Percentiles rank a stretch among this genome's conserved stretches.
Evolutionary conservation across 2,329 filamentous ascomycete species (phyloP).

Genomic region (Polychaeton citri): DNA sequence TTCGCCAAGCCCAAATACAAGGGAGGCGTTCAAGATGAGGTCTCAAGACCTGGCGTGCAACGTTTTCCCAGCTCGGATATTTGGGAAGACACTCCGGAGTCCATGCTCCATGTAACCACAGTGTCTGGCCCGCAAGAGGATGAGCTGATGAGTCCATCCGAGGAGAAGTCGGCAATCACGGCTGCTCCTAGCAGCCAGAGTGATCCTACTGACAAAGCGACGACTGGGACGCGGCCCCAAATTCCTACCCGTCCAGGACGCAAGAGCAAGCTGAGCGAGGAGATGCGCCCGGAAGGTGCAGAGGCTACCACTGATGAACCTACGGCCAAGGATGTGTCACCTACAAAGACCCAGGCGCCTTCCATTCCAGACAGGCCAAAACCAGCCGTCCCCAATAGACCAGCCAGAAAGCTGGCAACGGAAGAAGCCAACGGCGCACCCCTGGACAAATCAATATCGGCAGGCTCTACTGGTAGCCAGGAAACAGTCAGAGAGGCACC

Average conservation of each 20-base stretch:
- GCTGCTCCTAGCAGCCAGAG: slow-evolving; percentile 8
- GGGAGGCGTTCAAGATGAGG: slow-evolving; percentile 35
- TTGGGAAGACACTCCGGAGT: slow-evolving; percentile 89
- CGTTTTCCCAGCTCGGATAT: slow-evolving; percentile 86
- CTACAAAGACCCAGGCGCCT: slow-evolving; percentile 40
- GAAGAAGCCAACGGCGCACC: slow-evolving; percentile 19
- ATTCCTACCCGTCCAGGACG: slow-evolving; percentile 18
- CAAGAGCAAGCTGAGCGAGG: slow-evolving; percentile 17
- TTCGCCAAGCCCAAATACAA: slow-evolving; percentile 52
- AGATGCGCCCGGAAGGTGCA: slow-evolving; percentile 20
- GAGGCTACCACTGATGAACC: slow-evolving; percentile 9
- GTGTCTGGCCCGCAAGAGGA: slow-evolving; percentile 34
- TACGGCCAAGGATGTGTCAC: slow-evolving; percentile 21
- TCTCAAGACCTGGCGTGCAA: slow-evolving; percentile 39
- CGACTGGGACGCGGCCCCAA: slow-evolving; percentile 13
- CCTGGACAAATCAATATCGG: slow-evolving; percentile 23
- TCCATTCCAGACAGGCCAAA: slow-evolving; percentile 46
- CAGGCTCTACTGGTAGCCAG: slow-evolving; percentile 27
- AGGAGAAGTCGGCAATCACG: slow-evolving; percentile 13
- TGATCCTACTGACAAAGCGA: slow-evolving; percentile 11
- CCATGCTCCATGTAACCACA: slow-evolving; percentile 64
- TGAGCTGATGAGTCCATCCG: slow-evolving; percentile 15
- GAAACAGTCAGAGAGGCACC: slow-evolving; percentile 19
- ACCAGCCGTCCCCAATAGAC: slow-evolving; percentile 48
- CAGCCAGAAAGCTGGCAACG: slow-evolving; percentile 36